Conservation (phyloP, 2,329 filamentous ascomycete species). For the Verticillium albo-atrum region DNA sequence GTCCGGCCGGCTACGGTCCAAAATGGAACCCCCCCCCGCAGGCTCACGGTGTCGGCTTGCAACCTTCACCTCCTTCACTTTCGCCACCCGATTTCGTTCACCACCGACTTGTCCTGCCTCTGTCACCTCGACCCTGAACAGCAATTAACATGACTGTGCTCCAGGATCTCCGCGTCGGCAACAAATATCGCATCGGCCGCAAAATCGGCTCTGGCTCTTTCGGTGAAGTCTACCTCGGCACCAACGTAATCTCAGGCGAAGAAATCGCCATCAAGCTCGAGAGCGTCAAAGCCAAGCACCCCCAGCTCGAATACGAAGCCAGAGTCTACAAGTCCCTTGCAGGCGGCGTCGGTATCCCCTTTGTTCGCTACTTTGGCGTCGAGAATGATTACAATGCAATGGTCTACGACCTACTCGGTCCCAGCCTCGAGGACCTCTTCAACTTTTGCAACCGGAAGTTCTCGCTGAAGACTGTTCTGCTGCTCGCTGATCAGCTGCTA, state of each 20-base stretch:
- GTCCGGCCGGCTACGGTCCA: not conserved
- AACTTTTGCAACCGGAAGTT: conserved; percentile 99
- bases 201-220: conserved; percentile 98
- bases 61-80: not conserved
- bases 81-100: not conserved
- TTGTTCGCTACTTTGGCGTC: conserved; percentile 98
- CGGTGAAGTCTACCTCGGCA: conserved; percentile 97
- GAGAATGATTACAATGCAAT: conserved; percentile 99
- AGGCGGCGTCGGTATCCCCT: conserved; percentile 95
- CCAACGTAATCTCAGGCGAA: conserved; percentile 99
- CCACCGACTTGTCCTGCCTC: not conserved
- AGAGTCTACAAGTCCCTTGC: conserved; percentile 88
- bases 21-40: not conserved
- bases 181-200: conserved; percentile 98
- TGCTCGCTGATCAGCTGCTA: conserved; percentile 96
- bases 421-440: conserved; percentile 95
- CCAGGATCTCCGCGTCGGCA: conserved; percentile 96
- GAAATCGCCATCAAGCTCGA: conserved; percentile 99
- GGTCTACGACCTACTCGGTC: conserved; percentile 95
- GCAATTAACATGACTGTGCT: not conserved
- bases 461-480: conserved; percentile 94
- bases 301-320: conserved; percentile 97
- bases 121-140: not conserved
- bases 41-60: not conserved
- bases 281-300: conserved; percentile 98